These are phyloP conservation scores for Tylopilus plumbeoviolaceoides DNA, from an alignment of 768 basidiomycete species.

Conservation along the genomic window DNA sequence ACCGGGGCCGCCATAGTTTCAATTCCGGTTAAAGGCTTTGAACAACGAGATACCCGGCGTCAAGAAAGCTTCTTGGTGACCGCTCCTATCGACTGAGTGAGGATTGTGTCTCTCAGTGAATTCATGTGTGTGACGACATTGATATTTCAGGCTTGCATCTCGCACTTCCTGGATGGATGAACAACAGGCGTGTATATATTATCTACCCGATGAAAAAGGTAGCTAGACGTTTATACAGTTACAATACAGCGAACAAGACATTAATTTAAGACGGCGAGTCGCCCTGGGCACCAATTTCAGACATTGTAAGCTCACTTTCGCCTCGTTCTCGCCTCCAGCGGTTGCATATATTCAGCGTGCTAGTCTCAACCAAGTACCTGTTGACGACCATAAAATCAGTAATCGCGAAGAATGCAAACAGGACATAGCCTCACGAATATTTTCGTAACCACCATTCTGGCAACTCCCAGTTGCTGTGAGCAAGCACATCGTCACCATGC, in stretches of 20 bases:
- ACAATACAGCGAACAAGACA: constrained; percentile 7
- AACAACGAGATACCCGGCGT: constrained; percentile 84
- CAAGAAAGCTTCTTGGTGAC: constrained; percentile 86
- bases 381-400: background rate
- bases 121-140: background rate
- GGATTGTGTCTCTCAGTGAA: background rate
- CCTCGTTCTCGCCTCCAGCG: constrained; percentile 87
- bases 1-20: constrained; percentile 52
- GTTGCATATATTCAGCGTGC: constrained; percentile 69
- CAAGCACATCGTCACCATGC: constrained; percentile 90
- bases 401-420: background rate
- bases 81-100: background rate
- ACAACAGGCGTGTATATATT: constrained; percentile 5
- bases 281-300: constrained; percentile 44
- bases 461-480: constrained; percentile 88
- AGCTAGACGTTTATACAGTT: background rate
- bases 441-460: constrained; percentile 77
- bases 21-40: constrained; percentile 85
- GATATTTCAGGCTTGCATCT: background rate
- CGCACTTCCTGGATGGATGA: background rate
- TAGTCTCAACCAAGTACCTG: constrained; percentile 77
- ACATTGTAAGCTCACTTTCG: constrained; percentile 61
- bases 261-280: constrained; percentile 27
- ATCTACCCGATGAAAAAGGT: constrained; percentile 4
- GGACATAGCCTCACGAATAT: constrained; percentile 53